phyloP scores from a whole-genome alignment of 1,284 basidiomycete species.

The Pyrrhoderma noxium region DNA sequence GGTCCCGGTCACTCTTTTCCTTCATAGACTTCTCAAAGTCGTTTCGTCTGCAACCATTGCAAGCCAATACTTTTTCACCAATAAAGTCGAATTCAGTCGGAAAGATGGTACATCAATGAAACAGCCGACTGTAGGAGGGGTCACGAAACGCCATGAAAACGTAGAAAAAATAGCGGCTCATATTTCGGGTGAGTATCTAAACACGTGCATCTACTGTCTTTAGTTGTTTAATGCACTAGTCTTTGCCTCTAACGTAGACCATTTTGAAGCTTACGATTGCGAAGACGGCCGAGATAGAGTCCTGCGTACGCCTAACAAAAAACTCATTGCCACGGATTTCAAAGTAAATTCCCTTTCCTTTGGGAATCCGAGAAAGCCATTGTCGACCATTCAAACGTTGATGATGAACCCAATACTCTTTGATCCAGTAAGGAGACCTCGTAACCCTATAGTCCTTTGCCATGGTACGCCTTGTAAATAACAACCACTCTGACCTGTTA shows the following conservation, averaged over 20 bases:
- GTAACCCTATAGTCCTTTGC: constrained; percentile 89
- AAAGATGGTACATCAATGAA: background rate
- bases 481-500: constrained; percentile 16
- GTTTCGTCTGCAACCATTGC: constrained; percentile 60
- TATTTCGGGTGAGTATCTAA: too few relatives aligned
- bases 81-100: constrained; percentile 19
- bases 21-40: constrained; percentile 58
- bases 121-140: background rate
- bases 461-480: constrained; percentile 61
- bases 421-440: constrained; percentile 70
- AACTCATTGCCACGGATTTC: background rate
- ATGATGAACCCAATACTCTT: constrained; percentile 68
- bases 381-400: constrained; percentile 55
- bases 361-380: constrained; percentile 18
- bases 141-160: background rate
- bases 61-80: constrained; percentile 45
- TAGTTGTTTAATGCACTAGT: constrained; percentile 1
- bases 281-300: background rate
- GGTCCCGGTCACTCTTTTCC: constrained; percentile 47
- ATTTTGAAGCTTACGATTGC: background rate
- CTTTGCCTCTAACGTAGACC: constrained; percentile 5
- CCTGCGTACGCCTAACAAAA: background rate
- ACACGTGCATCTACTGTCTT: too few relatives aligned
- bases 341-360: background rate
- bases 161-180: background rate